Conservation (phyloP, 2,329 filamentous ascomycete genomes). For the Fusarium duplospermum region DNA sequence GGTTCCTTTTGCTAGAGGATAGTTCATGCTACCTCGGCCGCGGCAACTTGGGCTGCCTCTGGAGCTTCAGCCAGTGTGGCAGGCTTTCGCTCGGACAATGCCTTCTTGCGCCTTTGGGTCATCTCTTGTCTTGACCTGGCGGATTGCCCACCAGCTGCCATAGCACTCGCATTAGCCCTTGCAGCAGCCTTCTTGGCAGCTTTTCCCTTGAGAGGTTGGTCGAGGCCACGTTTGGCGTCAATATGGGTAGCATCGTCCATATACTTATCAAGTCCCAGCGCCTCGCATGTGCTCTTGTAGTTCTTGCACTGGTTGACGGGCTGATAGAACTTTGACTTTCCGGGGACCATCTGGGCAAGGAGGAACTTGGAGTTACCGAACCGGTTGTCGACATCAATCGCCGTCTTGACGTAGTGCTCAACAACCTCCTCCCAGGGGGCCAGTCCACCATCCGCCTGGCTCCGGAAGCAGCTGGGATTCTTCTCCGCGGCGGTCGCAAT, state of each 20-base stretch:
- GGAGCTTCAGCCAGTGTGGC: conserved; percentile 30
- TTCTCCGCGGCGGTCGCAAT: conserved; percentile 93
- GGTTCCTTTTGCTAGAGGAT: not conserved
- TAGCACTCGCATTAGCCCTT: conserved; percentile 53
- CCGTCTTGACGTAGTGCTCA: conserved; percentile 76
- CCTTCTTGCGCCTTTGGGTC: conserved; percentile 49
- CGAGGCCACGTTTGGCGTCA: conserved; percentile 73
- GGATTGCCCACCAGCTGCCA: conserved; percentile 62
- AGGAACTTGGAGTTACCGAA: conserved; percentile 95
- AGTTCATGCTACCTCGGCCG: conserved; percentile 10
- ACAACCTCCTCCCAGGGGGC: conserved; percentile 83
- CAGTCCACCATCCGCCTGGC: conserved; percentile 74
- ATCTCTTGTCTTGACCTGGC: conserved; percentile 51
- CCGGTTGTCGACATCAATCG: conserved; percentile 84
- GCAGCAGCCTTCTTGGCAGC: conserved; percentile 49
- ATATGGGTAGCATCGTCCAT: conserved; percentile 71
- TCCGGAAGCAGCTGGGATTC: conserved; percentile 89
- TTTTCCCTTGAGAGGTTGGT: conserved; percentile 57
- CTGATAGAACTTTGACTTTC: conserved; percentile 74
- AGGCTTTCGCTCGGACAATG: conserved; percentile 51
- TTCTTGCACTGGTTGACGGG: conserved; percentile 73
- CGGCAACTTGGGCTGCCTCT: conserved; percentile 41
- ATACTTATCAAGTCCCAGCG: conserved; percentile 73
- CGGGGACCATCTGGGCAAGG: conserved; percentile 85
- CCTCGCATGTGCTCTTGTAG: conserved; percentile 76